These are phyloP conservation scores for Juncus effusus DNA, from an alignment of 176 grass and related monocot genomes.

Conservation along the genomic window DNA sequence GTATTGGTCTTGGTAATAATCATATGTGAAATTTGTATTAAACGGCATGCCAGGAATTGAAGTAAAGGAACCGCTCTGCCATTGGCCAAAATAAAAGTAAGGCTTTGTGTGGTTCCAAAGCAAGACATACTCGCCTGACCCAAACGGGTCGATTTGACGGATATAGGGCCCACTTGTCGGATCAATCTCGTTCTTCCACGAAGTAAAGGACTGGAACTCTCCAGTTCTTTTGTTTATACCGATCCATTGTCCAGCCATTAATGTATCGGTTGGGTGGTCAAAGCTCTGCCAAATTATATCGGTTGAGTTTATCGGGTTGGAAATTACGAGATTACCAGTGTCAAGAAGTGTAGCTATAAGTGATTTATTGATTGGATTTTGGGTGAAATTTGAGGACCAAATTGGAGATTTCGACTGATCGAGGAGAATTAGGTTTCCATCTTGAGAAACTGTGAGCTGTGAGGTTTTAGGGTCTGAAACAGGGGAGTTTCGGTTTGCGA, in stretches of 20 bases:
- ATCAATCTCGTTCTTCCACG: slow-evolving; percentile 41
- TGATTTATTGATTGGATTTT: slow-evolving; percentile 4
- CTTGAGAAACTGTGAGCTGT: slow-evolving; percentile 34
- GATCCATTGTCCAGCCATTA: slow-evolving; percentile 41
- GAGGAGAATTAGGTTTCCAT: slow-evolving; percentile 35
- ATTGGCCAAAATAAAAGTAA: slow-evolving; percentile 31
- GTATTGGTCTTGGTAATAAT: slow-evolving; percentile 7
- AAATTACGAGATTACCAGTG: slow-evolving; percentile 46
- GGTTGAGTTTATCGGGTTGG: slow-evolving; percentile 16
- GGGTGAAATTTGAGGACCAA: slow-evolving; percentile 39
- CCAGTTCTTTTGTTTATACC: slow-evolving; percentile 44
- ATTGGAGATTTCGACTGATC: slow-evolving; percentile 12
- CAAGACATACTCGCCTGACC: slow-evolving; percentile 33
- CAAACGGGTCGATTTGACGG: slow-evolving; percentile 33
- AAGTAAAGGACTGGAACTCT: slow-evolving; percentile 35
- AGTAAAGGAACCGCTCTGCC: slow-evolving; percentile 24
- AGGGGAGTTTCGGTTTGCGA: slow-evolving; percentile 43
- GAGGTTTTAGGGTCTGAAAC: slow-evolving; percentile 25
- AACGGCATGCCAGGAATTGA: slow-evolving; percentile 33
- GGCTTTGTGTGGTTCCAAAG: slow-evolving; percentile 37
- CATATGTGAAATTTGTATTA: slow-evolving; percentile 23
- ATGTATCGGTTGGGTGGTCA: slow-evolving; percentile 48
- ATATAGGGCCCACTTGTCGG: slow-evolving; percentile 34
- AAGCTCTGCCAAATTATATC: slow-evolving; percentile 54
- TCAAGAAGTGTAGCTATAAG: slow-evolving; percentile 38